These are phyloP conservation scores for Colletotrichum shisoi DNA, from an alignment of 2,329 filamentous ascomycete species.

Conservation along the genomic window DNA sequence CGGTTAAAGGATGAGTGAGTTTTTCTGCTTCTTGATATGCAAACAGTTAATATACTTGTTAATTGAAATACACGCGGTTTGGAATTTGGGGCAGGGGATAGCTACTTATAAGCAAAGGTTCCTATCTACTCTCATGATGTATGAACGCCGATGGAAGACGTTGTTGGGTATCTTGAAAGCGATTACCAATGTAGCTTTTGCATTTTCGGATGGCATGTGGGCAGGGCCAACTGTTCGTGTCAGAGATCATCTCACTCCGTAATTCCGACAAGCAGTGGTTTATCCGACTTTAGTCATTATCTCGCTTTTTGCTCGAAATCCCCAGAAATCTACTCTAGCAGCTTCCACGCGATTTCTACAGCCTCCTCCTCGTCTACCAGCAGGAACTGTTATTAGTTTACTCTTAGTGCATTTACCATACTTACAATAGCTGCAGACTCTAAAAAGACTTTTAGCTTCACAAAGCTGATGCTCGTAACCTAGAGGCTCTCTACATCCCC, in stretches of 20 bases:
- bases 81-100: not conserved
- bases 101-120: not conserved
- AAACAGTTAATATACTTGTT: no score
- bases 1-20: no score
- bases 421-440: no score
- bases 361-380: not conserved
- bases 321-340: no score
- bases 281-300: not conserved
- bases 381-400: not conserved
- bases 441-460: no score
- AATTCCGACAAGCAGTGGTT: not conserved
- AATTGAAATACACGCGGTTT: no score
- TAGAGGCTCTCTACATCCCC: no score
- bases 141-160: not conserved
- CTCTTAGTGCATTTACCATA: conserved; percentile 26
- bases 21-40: no score
- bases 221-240: not conserved
- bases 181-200: conserved; percentile 1
- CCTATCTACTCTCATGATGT: no score
- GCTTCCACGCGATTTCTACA: no score
- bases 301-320: not conserved
- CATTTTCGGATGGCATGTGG: conserved; percentile 1
- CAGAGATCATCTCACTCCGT: not conserved
- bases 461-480: no score
- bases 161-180: not conserved